Evolutionary conservation across 1,284 basidiomycete genomes (phyloP), one percentile per base, ranked within the genome.

Genomic region (Xerocomus minutiporus): DNA sequence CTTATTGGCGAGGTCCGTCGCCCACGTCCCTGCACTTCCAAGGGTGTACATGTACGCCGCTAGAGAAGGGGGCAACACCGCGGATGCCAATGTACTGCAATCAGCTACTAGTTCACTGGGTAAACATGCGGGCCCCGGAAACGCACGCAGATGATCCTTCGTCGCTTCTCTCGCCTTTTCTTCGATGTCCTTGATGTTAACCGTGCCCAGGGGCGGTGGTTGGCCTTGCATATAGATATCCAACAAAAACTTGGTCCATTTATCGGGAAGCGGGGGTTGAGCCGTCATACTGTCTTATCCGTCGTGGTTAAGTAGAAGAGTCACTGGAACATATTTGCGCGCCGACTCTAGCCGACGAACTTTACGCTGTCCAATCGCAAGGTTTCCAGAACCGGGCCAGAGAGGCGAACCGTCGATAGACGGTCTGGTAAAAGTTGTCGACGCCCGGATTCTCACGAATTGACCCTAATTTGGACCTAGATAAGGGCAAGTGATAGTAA

Each of bases 131-230:
- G 13, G 1, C 15, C 13, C 12, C 15, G 2, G 7, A 31, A 62
- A 64, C 70, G 41, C 55, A 75, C 79, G 71, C 35, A 71, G 66
- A 54, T 76, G 63, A 42, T 78, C 62, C 53, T 78, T 79, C 55
- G 79, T 66, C 13, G 62, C 73, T 49, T 80, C 73, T 57, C 65
- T 71, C 1, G 80, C 80, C 50, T 74, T 76, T n/a, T 71, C 70
- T 56, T 82, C 76, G 46, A 82, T 79, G 55, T 80, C 75, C 12
- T 75, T 71, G 41, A 75, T 68, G n/a, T 67, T 63, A 5, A 82
- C 79, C 0, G 79, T 80, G 40, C 79, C 78, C 38, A 81, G 62
- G 12, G 77, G 66, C 6, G 77, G 79, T 0, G 67, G 69, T 34
- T 71, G 65, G 28, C 67, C 68, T 17, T 65, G 61, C 3, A 23